These are phyloP conservation scores for Termitomyces sp. DNA, from an alignment of 1,284 basidiomycete genomes.

Conservation along the genomic window DNA sequence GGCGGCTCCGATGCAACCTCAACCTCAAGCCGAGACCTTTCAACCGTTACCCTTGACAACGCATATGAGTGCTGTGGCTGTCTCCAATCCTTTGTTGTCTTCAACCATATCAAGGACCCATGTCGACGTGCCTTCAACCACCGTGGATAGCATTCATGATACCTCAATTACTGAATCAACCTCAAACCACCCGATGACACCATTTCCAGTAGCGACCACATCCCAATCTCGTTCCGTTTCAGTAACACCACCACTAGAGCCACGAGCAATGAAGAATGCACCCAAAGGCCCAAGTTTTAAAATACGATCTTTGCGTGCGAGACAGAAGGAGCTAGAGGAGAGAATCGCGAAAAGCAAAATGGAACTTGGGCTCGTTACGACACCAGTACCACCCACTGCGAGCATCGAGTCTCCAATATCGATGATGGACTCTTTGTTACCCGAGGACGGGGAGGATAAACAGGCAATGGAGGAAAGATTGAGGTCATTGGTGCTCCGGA, in stretches of 20 bases:
- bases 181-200: neutral
- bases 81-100: neutral
- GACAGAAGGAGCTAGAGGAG: conserved; percentile 40
- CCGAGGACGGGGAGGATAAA: conserved; percentile 16
- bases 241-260: conserved; percentile 24
- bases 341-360: conserved; percentile 33
- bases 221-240: conserved; percentile 1
- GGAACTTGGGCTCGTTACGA: conserved; percentile 25
- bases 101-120: neutral
- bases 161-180: neutral
- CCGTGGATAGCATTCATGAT: neutral
- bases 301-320: conserved; percentile 33
- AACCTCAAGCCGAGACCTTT: neutral
- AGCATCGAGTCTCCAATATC: neutral
- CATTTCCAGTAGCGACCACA: neutral
- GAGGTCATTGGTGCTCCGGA: conserved; percentile 37
- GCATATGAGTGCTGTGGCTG: neutral
- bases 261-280: conserved; percentile 34
- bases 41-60: neutral
- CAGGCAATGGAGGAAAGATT: conserved; percentile 36
- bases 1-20: neutral
- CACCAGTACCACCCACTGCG: neutral
- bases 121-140: neutral
- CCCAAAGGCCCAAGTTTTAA: conserved; percentile 33
- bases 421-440: conserved; percentile 1